Percentiles rank a stretch among this genome's conserved stretches.
Evolutionary conservation across 2,329 filamentous ascomycete genomes (phyloP).

Genomic region (Ascosphaera pollenicola): DNA sequence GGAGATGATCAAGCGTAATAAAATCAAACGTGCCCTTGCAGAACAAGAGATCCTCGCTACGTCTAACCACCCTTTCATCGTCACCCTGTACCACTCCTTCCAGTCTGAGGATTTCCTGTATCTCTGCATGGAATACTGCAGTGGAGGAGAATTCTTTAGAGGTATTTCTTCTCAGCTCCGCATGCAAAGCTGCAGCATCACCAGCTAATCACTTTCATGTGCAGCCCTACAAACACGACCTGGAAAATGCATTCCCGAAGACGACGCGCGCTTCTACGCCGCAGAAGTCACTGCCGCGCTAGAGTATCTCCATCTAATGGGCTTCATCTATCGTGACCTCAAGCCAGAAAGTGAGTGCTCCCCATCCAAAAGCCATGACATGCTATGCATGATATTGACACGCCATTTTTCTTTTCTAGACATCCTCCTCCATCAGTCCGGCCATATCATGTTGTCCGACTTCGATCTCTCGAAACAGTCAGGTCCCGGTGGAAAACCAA

Average conservation of each 20-base stretch:
- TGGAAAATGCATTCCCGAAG: constrained; percentile 91
- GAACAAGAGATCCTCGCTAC: constrained; percentile 97
- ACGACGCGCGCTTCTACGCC: constrained; percentile 91
- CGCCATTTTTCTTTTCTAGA: constrained; percentile 36
- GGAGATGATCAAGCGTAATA: constrained; percentile 99
- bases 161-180: constrained; percentile 12
- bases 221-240: constrained; percentile 76
- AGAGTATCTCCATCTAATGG: constrained; percentile 96
- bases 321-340: constrained; percentile 93
- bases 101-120: constrained; percentile 98
- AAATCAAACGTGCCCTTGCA: constrained; percentile 93
- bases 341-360: constrained; percentile 74
- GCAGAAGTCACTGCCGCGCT: constrained; percentile 91
- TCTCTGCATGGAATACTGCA: constrained; percentile 99
- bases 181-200: too few relatives aligned
- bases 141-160: constrained; percentile 93
- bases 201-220: too few relatives aligned
- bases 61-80: constrained; percentile 97
- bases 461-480: constrained; percentile 98
- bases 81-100: constrained; percentile 96
- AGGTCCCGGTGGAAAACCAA: constrained; percentile 81
- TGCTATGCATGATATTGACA: not conserved
- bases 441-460: constrained; percentile 98
- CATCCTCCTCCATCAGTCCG: constrained; percentile 94
- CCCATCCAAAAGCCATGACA: not conserved